Conservation (phyloP, 768 basidiomycete genomes). For the Rhodotorula babjevae region DNA sequence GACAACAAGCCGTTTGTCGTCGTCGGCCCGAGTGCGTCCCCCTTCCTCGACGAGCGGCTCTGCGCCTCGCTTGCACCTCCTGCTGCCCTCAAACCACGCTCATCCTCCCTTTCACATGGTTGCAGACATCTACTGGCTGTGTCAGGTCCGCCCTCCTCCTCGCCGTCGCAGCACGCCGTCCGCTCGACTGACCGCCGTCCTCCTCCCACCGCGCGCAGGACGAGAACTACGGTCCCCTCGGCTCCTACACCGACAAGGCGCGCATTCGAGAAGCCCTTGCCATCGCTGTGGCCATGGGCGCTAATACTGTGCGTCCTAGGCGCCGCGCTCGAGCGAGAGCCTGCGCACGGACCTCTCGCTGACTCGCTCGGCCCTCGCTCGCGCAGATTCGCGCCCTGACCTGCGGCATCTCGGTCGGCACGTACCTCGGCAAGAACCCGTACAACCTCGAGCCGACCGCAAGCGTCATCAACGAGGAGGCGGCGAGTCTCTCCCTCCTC, state of each 20-base stretch:
- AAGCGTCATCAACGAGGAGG: conserved; percentile 40
- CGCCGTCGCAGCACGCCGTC: no score
- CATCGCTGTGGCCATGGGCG: conserved; percentile 41
- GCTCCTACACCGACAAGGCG: conserved; percentile 31
- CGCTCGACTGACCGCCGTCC: no score
- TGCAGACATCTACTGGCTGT: conserved; percentile 40
- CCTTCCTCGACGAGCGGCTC: no score
- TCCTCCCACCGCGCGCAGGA: background rate
- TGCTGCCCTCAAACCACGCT: no score
- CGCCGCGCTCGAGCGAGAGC: background rate
- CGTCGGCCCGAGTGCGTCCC: conserved; percentile 28
- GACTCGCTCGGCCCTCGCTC: background rate
- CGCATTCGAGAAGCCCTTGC: conserved; percentile 38
- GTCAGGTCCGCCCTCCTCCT: conserved; percentile 8
- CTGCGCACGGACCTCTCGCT: background rate
- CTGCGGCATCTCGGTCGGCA: conserved; percentile 44
- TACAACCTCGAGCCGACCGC: conserved; percentile 42
- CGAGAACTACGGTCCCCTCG: conserved; percentile 30
- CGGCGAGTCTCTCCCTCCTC: conserved; percentile 11
- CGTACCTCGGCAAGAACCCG: conserved; percentile 16
- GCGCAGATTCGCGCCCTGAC: conserved; percentile 17
- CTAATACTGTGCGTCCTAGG: conserved; percentile 39
- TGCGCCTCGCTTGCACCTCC: no score
- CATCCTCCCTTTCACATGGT: no score
- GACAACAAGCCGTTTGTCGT: background rate